Base-by-base conservation (phyloP, 164 flowering plant species). In the Liriodendron chinense region DNA sequence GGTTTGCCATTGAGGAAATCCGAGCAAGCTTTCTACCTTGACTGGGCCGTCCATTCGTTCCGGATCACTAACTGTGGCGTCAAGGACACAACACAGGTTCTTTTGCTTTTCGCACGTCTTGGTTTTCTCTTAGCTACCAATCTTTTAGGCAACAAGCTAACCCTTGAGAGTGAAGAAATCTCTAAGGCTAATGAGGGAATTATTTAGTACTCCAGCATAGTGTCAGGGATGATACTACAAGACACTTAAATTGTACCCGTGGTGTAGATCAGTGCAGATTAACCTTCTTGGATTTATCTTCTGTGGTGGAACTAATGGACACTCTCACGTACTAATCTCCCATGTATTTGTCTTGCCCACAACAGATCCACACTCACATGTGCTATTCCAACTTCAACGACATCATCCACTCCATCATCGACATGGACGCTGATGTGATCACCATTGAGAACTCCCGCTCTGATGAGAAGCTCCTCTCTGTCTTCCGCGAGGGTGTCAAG, bases 361-460 rank as follows among this genome's bases (percentile, higher is more conserved):
- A 10, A 69, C 85, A 90, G 94, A 89, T 90, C 81, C 94, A 90
- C 87, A 90, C 92, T 53, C 94, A 89, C 88, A 90, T 90, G 94
- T 90, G 94, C 89, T 89, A 90, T 88, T 90, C 92, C 65, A 84
- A 90, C 88, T 90, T 90, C 85, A 88, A 90, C 28, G 92, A 88
- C 82, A 90, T 88, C 80, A 90, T 88, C 73, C 93, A 86, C 76
- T 90, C 91, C 12, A 89, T 90, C 86, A 89, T 90, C n/a, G 84
- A 89, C 86, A 90, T 90, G 94, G 94, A 90, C 78, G 94, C 94
- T 9, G 94, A 90, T 82, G 98, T 94, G 72, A 89, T 94, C 87
- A 93, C 98, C 65, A 92, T 95, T 43, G 98, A 95, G 92, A 93
- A 95, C 92, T 95, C 98, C 14, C 84, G 97, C 3, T 93, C 98